Evolutionary conservation across 257 asterid genomes (phyloP).

Genomic region (Gentiana straminea): DNA sequence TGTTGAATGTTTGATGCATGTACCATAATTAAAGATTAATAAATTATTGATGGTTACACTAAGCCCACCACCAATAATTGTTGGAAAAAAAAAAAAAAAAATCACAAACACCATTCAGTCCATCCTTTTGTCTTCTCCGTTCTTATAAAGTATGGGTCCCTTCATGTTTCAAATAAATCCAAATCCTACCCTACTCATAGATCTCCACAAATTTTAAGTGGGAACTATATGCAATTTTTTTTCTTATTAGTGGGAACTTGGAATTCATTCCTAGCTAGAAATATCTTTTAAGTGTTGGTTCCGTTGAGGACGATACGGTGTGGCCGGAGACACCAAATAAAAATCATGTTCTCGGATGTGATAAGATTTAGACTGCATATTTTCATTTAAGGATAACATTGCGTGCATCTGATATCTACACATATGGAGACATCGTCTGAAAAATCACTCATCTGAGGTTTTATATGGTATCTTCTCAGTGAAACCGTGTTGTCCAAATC

Average conservation of each 20-base stretch:
- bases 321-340: background rate
- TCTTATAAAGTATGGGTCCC: constrained; percentile 19
- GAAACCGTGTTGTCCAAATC: too few species aligned
- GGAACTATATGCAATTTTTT: too few species aligned
- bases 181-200: constrained; percentile 17
- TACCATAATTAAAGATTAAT: constrained; percentile 20
- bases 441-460: too few species aligned
- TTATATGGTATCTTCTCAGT: too few species aligned
- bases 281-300: background rate
- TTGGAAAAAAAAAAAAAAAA: constrained; percentile 11
- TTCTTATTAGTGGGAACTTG: constrained; percentile 4
- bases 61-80: constrained; percentile 32
- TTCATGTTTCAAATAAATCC: constrained; percentile 1
- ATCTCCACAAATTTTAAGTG: background rate
- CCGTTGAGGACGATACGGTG: background rate
- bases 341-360: background rate
- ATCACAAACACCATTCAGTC: constrained; percentile 11
- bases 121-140: background rate
- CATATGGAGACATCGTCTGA: too few species aligned
- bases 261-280: constrained; percentile 6
- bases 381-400: too few species aligned
- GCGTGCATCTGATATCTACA: too few species aligned
- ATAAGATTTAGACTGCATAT: background rate
- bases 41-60: constrained; percentile 24
- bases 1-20: constrained; percentile 14